A percentile compares a stretch with the other conserved stretches of the same genome.
Conservation (phyloP, 192 early-diverging fungal genomes). For the Glomus cerebriforme region DNA sequence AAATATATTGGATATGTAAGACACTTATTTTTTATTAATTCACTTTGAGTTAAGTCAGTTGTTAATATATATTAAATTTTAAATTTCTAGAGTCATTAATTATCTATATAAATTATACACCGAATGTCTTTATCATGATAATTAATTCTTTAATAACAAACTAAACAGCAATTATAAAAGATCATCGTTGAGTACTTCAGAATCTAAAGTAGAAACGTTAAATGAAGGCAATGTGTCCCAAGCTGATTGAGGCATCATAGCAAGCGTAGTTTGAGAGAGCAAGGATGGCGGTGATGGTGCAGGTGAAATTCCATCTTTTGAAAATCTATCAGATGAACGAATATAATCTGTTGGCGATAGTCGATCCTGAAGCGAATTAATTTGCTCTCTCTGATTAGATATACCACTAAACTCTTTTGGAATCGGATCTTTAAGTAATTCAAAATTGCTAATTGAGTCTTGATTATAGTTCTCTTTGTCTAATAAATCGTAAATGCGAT, state of each 20-base stretch:
- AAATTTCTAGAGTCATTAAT: too few relatives aligned
- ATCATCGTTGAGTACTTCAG: background rate
- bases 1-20: too few relatives aligned
- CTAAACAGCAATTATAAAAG: background rate
- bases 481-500: background rate
- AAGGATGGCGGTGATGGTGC: conserved; percentile 3
- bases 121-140: too few relatives aligned
- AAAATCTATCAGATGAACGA: background rate
- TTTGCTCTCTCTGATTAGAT: background rate
- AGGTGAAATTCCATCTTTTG: background rate
- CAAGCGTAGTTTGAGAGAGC: background rate
- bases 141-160: too few relatives aligned
- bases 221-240: background rate
- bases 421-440: background rate
- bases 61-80: too few relatives aligned
- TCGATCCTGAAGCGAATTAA: background rate
- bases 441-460: background rate
- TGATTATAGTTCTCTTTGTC: background rate
- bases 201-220: background rate
- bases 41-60: too few relatives aligned
- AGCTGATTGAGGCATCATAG: background rate
- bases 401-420: background rate
- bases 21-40: too few relatives aligned
- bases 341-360: background rate
- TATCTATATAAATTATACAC: too few relatives aligned